Base-by-base conservation (phyloP, 169 alveolate species). In the Plasmodium inui region DNA sequence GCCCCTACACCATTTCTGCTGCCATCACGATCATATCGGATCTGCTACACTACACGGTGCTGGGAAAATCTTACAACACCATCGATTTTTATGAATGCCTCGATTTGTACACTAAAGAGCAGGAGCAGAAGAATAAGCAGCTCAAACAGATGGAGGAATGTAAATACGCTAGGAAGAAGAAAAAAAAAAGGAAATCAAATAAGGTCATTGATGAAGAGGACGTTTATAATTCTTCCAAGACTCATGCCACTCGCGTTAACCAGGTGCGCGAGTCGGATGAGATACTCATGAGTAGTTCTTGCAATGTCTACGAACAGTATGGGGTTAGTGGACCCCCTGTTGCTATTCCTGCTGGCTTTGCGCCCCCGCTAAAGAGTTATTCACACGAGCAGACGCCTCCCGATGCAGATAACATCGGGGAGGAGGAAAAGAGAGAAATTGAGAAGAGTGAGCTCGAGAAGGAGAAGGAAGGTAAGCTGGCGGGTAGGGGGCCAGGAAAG, bases 11-110 rank as follows among this genome's bases (percentile, higher is more conserved):
- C n/a, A 78, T 86, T 3, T 86, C 93, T 32, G 93, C 93, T 12
- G 93, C 93, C n/a, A 86, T 86, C 9, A 86, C 93, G 2, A 86
- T 86, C 1, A 86, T 86, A 3, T 86, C 93, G 9, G 93, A 86
- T 55, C 19, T 86, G 2, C 41, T 86, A 0, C 93, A 86, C 26
- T 86, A 86, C 10, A 86, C 88, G 19, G 88, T 86, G 6, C 10
- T 86, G 14, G 74, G 86, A 1, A 86, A 86, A 14, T 46, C 93
- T 12, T 86, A 86, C 46, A 86, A 55, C 44, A 74, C 78, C 7
- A 86, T 86, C 7, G 86, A 86, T 22, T 86, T 86, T 74, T 86
- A 86, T 37, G 93, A 86, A 34, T 86, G 93, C 28, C 22, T 86
- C 3, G 86, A 86, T 10, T 50, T 86, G 70, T 86, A 86, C 44